These are phyloP conservation scores for Pseudopyrenochaeta lycopersici DNA, from an alignment of 2,329 filamentous ascomycete species.

Conservation along the genomic window DNA sequence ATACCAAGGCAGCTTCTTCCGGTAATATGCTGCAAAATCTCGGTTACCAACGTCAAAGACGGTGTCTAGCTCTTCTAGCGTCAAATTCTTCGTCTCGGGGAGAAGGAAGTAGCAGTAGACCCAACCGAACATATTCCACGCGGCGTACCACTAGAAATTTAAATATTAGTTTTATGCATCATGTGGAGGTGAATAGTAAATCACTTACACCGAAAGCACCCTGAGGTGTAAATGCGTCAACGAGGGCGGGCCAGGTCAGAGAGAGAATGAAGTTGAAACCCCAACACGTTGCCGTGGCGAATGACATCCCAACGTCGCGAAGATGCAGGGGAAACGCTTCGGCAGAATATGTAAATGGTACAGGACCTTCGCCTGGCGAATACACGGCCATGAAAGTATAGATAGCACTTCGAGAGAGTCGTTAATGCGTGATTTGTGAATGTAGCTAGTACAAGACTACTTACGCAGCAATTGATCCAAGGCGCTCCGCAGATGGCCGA, in stretches of 20 bases:
- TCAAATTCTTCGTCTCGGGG: constrained; percentile 42
- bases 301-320: constrained; percentile 53
- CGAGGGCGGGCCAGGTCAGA: constrained; percentile 63
- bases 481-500: constrained; percentile 25
- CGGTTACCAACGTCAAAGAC: constrained; percentile 43
- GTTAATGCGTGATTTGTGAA: constrained; percentile 16
- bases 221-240: constrained; percentile 57
- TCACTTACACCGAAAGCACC: constrained; percentile 57
- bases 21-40: constrained; percentile 33
- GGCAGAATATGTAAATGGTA: constrained; percentile 51
- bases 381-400: constrained; percentile 63
- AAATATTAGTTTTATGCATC: no score
- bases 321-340: constrained; percentile 57
- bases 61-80: constrained; percentile 40
- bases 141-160: constrained; percentile 60
- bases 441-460: neutral
- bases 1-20: constrained; percentile 48
- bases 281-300: constrained; percentile 64
- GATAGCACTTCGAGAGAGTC: constrained; percentile 41
- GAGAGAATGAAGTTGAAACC: constrained; percentile 65
- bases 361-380: constrained; percentile 40
- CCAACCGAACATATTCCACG: constrained; percentile 64
- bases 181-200: no score
- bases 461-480: constrained; percentile 45
- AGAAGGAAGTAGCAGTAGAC: constrained; percentile 45